Evolutionary conservation across 306 rosid genomes (phyloP).

Genomic region (Quercus robur): DNA sequence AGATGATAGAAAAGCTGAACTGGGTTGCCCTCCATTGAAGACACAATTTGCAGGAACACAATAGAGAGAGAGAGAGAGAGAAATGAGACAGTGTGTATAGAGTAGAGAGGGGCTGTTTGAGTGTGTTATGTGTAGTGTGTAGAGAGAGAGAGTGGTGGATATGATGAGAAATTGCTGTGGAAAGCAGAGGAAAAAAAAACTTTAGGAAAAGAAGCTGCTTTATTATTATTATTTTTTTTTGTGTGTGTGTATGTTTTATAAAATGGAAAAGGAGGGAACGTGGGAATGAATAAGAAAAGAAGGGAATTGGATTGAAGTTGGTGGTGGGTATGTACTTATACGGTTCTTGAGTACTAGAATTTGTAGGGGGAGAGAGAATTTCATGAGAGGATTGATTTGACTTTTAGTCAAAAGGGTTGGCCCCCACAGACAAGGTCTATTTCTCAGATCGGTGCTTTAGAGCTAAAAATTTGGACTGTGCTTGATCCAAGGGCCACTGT

Average conservation of each 20-base stretch:
- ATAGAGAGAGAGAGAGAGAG: conserved; percentile 29
- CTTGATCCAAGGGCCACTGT: conserved; percentile 60
- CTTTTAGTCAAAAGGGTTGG: conserved; percentile 68
- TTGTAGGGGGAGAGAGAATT: conserved; percentile 21
- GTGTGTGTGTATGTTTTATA: conserved; percentile 25
- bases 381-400: conserved; percentile 37
- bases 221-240: not conserved
- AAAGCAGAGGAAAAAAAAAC: conserved; percentile 34
- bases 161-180: conserved; percentile 63
- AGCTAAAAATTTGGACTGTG: conserved; percentile 23
- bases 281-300: conserved; percentile 41
- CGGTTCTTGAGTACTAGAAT: conserved; percentile 13
- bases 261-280: conserved; percentile 57
- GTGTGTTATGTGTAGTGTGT: conserved; percentile 1
- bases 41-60: conserved; percentile 33
- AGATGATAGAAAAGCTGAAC: conserved; percentile 43
- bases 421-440: conserved; percentile 57
- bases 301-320: conserved; percentile 22
- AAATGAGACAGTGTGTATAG: not conserved
- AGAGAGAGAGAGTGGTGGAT: conserved; percentile 51
- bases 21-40: conserved; percentile 64
- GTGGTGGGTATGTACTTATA: conserved; percentile 21
- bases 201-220: conserved; percentile 64
- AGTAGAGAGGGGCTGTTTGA: conserved; percentile 11
- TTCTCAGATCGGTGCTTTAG: conserved; percentile 56